Conservation (phyloP, 164 flowering plant species). For the Echeveria elegans region DNA sequence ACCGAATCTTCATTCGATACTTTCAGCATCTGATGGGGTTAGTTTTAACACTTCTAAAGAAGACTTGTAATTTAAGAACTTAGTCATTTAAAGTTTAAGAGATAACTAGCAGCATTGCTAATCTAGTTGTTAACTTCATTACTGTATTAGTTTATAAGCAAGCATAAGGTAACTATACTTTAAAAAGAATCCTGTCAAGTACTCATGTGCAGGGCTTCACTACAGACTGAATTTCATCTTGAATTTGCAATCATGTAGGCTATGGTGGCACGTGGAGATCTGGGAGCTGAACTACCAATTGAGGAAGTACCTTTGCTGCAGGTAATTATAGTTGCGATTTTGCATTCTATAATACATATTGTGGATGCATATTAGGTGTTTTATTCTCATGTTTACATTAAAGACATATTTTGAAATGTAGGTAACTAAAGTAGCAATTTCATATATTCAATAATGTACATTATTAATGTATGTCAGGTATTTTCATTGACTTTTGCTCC, state of each 20-base stretch:
- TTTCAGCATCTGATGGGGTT: conserved; percentile 97
- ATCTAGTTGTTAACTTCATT: neutral
- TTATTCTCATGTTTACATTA: too few species aligned
- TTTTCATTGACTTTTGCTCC: neutral
- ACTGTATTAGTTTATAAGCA: too few species aligned
- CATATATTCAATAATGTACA: neutral
- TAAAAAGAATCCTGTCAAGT: neutral
- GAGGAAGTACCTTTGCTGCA: conserved; percentile 95
- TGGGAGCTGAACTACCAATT: conserved; percentile 98
- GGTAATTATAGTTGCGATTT: conserved; percentile 27
- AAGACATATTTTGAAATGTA: too few species aligned
- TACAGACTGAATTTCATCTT: neutral
- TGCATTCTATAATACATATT: neutral
- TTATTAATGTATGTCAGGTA: neutral
- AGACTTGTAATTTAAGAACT: neutral
- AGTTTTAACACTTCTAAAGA: neutral
- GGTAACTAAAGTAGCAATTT: conserved; percentile 29
- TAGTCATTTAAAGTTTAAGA: neutral
- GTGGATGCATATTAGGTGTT: neutral
- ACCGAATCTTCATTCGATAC: conserved; percentile 80
- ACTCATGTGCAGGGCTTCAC: neutral
- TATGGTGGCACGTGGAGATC: conserved; percentile 99
- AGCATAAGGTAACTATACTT: neutral
- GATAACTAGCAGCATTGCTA: neutral
- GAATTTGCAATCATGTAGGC: conserved; percentile 39